These are phyloP conservation scores for Colletotrichum agaves DNA, from an alignment of 2,329 filamentous ascomycete species.

Conservation along the genomic window DNA sequence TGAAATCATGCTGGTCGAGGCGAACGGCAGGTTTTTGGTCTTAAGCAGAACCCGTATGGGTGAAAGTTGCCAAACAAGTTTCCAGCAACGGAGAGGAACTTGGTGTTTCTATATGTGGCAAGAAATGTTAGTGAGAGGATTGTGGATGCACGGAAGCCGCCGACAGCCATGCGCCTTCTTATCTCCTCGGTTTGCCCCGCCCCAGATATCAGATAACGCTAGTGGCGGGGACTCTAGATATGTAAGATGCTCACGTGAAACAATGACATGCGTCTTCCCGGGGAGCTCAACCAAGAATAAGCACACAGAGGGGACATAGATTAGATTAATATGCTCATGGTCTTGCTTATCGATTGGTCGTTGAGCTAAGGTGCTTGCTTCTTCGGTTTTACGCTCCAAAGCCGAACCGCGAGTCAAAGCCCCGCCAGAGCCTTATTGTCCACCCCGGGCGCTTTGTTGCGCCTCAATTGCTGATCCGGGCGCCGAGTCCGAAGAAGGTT, in stretches of 20 bases:
- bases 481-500: too few relatives aligned
- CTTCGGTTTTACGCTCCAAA: constrained; percentile 3
- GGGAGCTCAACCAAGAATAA: too few relatives aligned
- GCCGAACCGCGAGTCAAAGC: constrained; percentile 23
- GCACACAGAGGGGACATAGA: neutral
- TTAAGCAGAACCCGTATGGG: neutral
- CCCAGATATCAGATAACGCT: constrained; percentile 6
- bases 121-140: neutral
- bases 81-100: neutral
- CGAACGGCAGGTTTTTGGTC: neutral
- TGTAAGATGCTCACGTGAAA: constrained; percentile 1
- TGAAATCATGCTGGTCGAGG: constrained; percentile 5
- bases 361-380: neutral
- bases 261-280: constrained; percentile 14
- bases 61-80: neutral
- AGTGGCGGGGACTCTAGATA: constrained; percentile 9
- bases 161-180: constrained; percentile 19
- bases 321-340: neutral
- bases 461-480: too few relatives aligned
- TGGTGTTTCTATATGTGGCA: neutral
- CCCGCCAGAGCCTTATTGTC: neutral
- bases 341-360: neutral
- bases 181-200: constrained; percentile 29
- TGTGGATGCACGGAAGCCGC: constrained; percentile 32
- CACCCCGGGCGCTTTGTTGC: too few relatives aligned